phyloP scores from a whole-genome alignment of 768 basidiomycete species.

The Pleurotus sapidus region DNA sequence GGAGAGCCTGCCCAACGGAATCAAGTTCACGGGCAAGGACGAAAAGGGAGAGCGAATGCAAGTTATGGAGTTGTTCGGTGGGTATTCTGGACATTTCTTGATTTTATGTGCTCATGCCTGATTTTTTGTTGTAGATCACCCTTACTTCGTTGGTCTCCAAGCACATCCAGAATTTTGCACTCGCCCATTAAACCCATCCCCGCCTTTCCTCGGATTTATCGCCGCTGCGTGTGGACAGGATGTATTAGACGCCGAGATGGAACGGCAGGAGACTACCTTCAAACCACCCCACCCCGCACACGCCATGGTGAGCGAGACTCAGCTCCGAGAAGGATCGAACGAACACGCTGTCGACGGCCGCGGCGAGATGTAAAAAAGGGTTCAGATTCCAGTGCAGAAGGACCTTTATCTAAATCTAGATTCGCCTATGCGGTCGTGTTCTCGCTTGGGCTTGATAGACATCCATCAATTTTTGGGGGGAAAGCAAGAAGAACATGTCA shows the following conservation, averaged over 20 bases:
- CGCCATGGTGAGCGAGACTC: constrained; percentile 65
- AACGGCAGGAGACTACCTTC: constrained; percentile 58
- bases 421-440: too few relatives aligned
- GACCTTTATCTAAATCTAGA: too few relatives aligned
- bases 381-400: background rate
- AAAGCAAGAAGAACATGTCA: too few relatives aligned
- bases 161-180: constrained; percentile 99
- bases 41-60: constrained; percentile 98
- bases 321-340: constrained; percentile 2
- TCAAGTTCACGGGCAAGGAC: constrained; percentile 77
- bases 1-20: constrained; percentile 50
- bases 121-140: constrained; percentile 63
- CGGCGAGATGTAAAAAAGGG: background rate
- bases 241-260: constrained; percentile 71
- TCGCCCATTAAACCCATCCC: constrained; percentile 94
- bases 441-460: too few relatives aligned
- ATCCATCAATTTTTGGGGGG: too few relatives aligned
- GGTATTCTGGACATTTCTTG: constrained; percentile 20
- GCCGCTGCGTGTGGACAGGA: constrained; percentile 60
- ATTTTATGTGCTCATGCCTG: background rate
- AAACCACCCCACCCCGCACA: constrained; percentile 73
- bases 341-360: constrained; percentile 3
- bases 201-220: constrained; percentile 94
- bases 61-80: constrained; percentile 82
- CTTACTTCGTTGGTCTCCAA: constrained; percentile 91